Evolutionary conservation across 257 asterid species (phyloP).

Genomic region (Fraxinus quadrangulata): DNA sequence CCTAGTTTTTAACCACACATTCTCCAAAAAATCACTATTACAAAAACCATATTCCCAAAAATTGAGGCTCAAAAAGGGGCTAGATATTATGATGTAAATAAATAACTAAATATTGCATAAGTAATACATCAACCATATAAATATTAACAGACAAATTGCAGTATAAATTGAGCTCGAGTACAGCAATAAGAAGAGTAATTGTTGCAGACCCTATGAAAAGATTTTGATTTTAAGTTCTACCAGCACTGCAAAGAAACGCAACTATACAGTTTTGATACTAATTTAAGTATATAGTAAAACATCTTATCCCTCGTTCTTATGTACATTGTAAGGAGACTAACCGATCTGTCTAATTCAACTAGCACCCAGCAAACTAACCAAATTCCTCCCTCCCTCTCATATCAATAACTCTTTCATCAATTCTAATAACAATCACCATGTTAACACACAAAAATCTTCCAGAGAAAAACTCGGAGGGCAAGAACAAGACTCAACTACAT

Average conservation of each 20-base stretch:
- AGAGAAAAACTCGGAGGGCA: background rate
- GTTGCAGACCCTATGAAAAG: background rate
- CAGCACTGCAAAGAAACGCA: background rate
- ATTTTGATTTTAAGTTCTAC: background rate
- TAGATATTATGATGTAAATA: constrained; percentile 12
- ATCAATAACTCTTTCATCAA: background rate
- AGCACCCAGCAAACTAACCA: background rate
- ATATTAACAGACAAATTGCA: constrained; percentile 5
- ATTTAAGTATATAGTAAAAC: background rate
- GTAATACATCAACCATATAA: background rate
- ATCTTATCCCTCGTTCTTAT: background rate
- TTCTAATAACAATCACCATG: background rate
- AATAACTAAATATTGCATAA: constrained; percentile 13
- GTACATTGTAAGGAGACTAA: background rate
- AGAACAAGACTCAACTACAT: constrained; percentile 1
- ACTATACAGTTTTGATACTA: background rate
- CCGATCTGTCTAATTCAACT: background rate
- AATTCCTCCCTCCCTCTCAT: background rate
- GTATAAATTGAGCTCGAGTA: background rate
- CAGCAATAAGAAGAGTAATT: background rate
- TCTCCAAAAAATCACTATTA: too few species aligned
- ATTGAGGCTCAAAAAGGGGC: too few species aligned
- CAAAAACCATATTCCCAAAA: too few species aligned
- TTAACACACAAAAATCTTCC: constrained; percentile 3
- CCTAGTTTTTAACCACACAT: too few species aligned